Base-by-base conservation (phyloP, 2,329 filamentous ascomycete species). In the Penicillium fuscoglaucum region DNA sequence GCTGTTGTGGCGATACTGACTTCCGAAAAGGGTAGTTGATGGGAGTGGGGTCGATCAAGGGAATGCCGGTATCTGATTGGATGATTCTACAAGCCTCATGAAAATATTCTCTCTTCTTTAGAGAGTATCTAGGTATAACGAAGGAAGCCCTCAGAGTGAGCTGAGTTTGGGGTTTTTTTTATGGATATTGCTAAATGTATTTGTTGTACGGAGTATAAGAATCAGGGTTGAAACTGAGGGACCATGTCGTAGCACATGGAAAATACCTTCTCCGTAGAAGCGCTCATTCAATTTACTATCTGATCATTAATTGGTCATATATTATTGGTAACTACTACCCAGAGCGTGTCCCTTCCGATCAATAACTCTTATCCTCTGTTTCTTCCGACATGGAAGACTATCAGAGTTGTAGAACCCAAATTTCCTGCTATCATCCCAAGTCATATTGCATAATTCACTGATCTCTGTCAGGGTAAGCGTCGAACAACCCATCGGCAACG, bases 351-450 rank as follows among this genome's bases (percentile, higher is more conserved):
- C 5, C 8, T 44, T 26, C 21, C 39, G 9, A 17, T 12, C 21
- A 17, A n/a, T 7, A 43, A 26, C 1, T 9, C 13, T 3, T 17
- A 7, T 5, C 7, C 21, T 43, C 0, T 15, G 6, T 26, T 4
- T 17, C 13, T 4, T 26, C 17, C 40, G 1, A 1, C 7, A 0
- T 4, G 2, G n/a, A 12, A 6, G 26, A 4, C 1, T 12, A 4
- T 6, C 1, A n/a, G 2, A 1, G 9, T n/a, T 44, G 8, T 3
- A 17, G 24, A 28, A n/a, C 9, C 5, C 6, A 12, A 8, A 7
- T 2, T 2, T 29, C 9, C 9, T 13, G 9, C 26, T n/a, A 19
- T 19, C 13, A 12, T 19, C 12, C 17, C 24, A n/a, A 19, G 24
- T 8, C 1, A 12, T 7, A 1, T 19, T 2, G 9, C 21, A n/a